Base-by-base conservation (phyloP, 2,329 filamentous ascomycete genomes). In the Venturia effusa region DNA sequence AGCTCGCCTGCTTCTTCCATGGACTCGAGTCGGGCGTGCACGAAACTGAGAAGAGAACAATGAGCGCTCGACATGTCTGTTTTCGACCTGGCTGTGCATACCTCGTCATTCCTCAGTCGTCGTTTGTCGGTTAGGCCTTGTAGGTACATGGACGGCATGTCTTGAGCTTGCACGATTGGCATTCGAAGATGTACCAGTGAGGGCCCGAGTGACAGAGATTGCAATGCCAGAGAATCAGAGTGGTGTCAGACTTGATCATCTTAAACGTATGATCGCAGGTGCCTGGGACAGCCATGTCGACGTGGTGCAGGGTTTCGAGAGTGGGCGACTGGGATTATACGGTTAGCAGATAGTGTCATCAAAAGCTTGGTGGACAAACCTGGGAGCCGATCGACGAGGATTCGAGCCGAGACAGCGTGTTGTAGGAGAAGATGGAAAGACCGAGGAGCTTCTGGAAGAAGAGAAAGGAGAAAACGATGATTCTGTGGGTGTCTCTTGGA, bases 231-330 rank as follows among this genome's bases (percentile, higher is more conserved):
- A 79, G 72, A 65, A 81, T 76, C 66, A 81, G 72, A 4, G 77
- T 80, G 17, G 77, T 80, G 70, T 80, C 78, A 27, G 78, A 80
- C 69, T 81, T 81, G 75, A 81, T 79, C 70, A 80, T 74, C 67
- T 77, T 76, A 75, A 79, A 81, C 43, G 69, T 69, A 69, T 81
- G 79, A 60, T 76, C 71, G 74, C 79, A 81, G 70, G 71, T 77
- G 64, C 74, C 77, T 34, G 78, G 75, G 65, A 76, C 76, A 64
- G 79, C 79, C 79, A 81, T 64, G 62, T 43, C 57, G 51, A 62
- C 6, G 17, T n/a, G 3, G 27, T 34, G 51, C 51, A 57, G 30
- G 51, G 51, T 32, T 27, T 22, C 13, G 4, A 19, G 15, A 22
- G 51, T 22, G 22, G n/a, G 34, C n/a, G 30, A 57, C 51, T 57